phyloP scores from a whole-genome alignment of 1,139 yeast genomes.

The Pichia cactophila region DNA sequence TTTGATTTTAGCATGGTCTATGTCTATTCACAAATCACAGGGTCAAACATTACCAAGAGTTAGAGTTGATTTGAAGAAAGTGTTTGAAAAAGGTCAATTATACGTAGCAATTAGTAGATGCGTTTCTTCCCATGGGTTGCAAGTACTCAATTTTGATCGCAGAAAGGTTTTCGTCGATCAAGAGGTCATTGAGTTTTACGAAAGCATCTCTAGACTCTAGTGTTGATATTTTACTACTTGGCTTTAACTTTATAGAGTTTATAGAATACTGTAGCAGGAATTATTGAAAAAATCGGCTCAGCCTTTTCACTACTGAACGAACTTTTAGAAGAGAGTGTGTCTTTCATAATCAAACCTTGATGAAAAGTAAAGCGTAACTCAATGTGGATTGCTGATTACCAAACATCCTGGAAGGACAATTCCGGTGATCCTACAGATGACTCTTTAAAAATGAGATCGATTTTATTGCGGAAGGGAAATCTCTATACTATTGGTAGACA shows the following conservation, averaged over 20 bases:
- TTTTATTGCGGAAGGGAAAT: neutral
- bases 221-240: no score
- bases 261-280: neutral
- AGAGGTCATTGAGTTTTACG: slow-evolving; percentile 51
- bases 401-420: neutral
- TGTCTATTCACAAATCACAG: slow-evolving; percentile 86
- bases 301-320: neutral
- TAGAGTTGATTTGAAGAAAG: slow-evolving; percentile 61
- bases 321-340: neutral
- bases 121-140: slow-evolving; percentile 62
- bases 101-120: slow-evolving; percentile 92
- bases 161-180: slow-evolving; percentile 55
- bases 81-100: slow-evolving; percentile 81
- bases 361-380: no score
- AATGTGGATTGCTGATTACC: slow-evolving; percentile 11
- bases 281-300: neutral
- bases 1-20: slow-evolving; percentile 74
- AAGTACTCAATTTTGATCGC: slow-evolving; percentile 64
- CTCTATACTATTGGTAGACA: slow-evolving; percentile 6
- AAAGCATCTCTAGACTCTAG: slow-evolving; percentile 1
- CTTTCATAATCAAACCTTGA: neutral
- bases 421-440: neutral
- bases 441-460: neutral
- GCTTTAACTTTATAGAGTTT: neutral
- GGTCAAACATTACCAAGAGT: slow-evolving; percentile 81